Evolutionary conservation across 108 stramenopile genomes (phyloP).

Genomic region (Cylindrotheca closterium): DNA sequence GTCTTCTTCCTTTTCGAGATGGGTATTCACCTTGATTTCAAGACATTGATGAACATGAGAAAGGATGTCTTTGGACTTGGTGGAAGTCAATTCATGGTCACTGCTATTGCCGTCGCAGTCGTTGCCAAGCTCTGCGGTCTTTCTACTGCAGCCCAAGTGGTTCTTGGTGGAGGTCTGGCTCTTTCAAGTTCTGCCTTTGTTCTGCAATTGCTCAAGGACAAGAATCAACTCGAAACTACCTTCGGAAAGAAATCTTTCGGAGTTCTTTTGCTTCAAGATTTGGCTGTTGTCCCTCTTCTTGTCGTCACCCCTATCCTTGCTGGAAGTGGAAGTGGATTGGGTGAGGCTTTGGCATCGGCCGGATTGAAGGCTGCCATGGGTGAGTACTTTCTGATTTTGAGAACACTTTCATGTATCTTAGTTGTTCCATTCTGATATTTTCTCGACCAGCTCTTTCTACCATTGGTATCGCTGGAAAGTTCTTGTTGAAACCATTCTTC

Average conservation of each 20-base stretch:
- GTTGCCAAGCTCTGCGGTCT: slow-evolving; percentile 55
- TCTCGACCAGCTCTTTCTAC: slow-evolving; percentile 68
- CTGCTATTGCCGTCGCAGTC: slow-evolving; percentile 62
- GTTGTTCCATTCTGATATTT: neutral
- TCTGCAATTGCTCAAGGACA: slow-evolving; percentile 87
- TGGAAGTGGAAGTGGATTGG: slow-evolving; percentile 62
- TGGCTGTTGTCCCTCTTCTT: slow-evolving; percentile 92
- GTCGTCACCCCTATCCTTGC: slow-evolving; percentile 89
- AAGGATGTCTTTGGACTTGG: slow-evolving; percentile 92
- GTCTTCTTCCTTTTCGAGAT: slow-evolving; percentile 97
- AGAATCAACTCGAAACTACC: slow-evolving; percentile 74
- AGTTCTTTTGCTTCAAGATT: slow-evolving; percentile 89
- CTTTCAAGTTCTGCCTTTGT: slow-evolving; percentile 94
- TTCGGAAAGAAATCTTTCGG: slow-evolving; percentile 92
- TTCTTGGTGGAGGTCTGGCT: slow-evolving; percentile 89
- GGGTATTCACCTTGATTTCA: slow-evolving; percentile 91
- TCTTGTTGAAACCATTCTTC: slow-evolving; percentile 77
- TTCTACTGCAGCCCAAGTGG: slow-evolving; percentile 63
- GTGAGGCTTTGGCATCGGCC: slow-evolving; percentile 65
- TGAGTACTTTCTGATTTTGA: slow-evolving; percentile 29
- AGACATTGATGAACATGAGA: slow-evolving; percentile 81
- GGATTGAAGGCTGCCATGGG: slow-evolving; percentile 70
- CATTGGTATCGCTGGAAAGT: slow-evolving; percentile 76
- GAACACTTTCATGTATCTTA: slow-evolving; percentile 36
- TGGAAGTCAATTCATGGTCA: slow-evolving; percentile 77